Percentiles rank a stretch among this genome's conserved stretches.
These are phyloP conservation scores for Solanum habrochaites DNA, from an alignment of 257 asterid genomes.

Conservation along the genomic window DNA sequence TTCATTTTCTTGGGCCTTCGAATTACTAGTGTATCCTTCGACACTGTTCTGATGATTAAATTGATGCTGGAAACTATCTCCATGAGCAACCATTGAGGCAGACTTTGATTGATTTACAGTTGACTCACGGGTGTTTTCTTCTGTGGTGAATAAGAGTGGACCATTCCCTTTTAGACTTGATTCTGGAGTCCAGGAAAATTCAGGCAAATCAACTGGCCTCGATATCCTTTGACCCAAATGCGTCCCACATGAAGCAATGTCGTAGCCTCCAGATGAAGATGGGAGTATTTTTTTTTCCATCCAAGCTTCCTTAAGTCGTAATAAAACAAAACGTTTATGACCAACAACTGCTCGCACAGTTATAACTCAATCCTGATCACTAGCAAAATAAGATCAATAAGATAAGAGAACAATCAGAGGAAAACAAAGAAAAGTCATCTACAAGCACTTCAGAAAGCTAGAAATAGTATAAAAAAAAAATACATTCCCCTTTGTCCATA, in stretches of 20 bases:
- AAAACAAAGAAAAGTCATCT: neutral
- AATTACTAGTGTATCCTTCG: neutral
- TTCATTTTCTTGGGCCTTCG: neutral
- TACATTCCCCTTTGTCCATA: neutral
- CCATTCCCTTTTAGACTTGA: neutral
- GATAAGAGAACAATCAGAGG: neutral
- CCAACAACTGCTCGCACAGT: neutral
- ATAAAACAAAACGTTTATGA: neutral
- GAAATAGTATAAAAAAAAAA: neutral
- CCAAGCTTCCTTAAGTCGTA: neutral
- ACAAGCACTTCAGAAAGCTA: neutral
- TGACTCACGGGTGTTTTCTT: neutral
- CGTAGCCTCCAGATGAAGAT: neutral
- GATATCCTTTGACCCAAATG: slow-evolving; percentile 1
- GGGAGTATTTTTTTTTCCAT: slow-evolving; percentile 2
- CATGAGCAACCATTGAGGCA: neutral
- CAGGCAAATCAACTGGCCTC: neutral
- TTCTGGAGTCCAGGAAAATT: neutral
- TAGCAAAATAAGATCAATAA: neutral
- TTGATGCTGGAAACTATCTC: neutral
- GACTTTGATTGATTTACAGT: neutral
- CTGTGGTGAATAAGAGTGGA: neutral
- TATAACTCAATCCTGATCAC: neutral
- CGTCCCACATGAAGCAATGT: neutral
- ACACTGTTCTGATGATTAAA: neutral